Base-by-base conservation (phyloP, 2,329 filamentous ascomycete species). In the Aureobasidium pullulans region DNA sequence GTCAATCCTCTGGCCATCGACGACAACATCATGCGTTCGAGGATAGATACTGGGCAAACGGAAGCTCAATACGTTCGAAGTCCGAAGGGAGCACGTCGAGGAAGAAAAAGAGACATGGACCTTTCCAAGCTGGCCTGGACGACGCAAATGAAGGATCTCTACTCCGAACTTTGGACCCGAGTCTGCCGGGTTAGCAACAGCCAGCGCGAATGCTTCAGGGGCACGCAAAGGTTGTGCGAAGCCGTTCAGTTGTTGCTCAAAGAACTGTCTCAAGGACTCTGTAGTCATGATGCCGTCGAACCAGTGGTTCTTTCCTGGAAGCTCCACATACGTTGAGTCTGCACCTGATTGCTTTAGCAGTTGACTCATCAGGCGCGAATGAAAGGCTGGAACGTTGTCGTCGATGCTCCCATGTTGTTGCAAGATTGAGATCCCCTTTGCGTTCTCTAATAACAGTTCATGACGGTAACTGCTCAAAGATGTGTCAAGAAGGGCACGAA, bases 351-450 rank as follows among this genome's bases (percentile, higher is more conserved):
- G 72, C 23, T 70, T 70, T 11, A 81, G 68, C 43, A 81, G 70
- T 61, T 80, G 75, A 46, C 76, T 74, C 68, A 84, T 77, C 9
- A 82, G 69, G 8, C 82, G 73, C 4, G 81, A 83, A 66, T 84
- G 77, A 64, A 81, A 84, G 6, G 75, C 71, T 0, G 82, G 82
- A 3, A 85, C 82, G 64, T 84, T 85, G 63, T 82, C 79, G 65
- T 84, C 82, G 9, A 70, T 65, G 31, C 75, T 72, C 5, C 82
- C 81, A 67, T 85, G 82, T 62, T 84, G 81, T 63, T 82, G 79
- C 37, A 81, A 67, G 3, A 84, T 73, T 1, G 79, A 79, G 29
- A 83, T 79, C 8, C 76, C 79, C 39, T 72, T 73, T 15, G 76
- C 69, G 62, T 84, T 84, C 2, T 73, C 68, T 58, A 79, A 68